Conservation (phyloP, 805 yeast species). For the Myxozyma neglecta region DNA sequence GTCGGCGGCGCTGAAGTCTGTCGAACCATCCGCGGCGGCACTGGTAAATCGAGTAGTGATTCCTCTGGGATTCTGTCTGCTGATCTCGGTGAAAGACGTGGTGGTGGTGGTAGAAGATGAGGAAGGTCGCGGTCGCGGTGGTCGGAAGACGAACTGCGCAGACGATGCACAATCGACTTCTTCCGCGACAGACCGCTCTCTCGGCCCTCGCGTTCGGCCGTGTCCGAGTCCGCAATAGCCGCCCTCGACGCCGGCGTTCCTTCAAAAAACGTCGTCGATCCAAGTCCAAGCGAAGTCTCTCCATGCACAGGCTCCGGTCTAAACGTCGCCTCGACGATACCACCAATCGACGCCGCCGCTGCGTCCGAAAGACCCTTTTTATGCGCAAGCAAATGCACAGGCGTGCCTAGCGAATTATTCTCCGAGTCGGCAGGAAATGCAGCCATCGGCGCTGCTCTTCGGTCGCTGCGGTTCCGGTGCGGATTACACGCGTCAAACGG, state of each 20-base stretch:
- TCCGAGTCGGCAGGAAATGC: conserved; percentile 98
- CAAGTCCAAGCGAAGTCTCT: conserved; percentile 79
- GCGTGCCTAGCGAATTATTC: conserved; percentile 74
- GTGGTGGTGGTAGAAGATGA: conserved; percentile 8
- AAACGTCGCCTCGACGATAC: conserved; percentile 60
- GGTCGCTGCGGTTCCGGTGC: conserved; percentile 74
- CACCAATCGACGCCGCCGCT: conserved; percentile 31
- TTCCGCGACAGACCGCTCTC: conserved; percentile 62
- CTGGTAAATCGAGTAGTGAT: not conserved
- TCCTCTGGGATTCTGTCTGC: conserved; percentile 5
- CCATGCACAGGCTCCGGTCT: conserved; percentile 82
- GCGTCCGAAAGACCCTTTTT: conserved; percentile 4
- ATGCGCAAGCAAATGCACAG: conserved; percentile 14
- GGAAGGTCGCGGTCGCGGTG: not conserved
- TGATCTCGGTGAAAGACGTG: conserved; percentile 19
- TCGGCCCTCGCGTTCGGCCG: conserved; percentile 17
- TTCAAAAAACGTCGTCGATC: conserved; percentile 87
- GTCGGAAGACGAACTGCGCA: conserved; percentile 40
- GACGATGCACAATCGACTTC: conserved; percentile 75
- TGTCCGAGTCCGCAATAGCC: conserved; percentile 29
- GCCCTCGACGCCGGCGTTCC: conserved; percentile 84
- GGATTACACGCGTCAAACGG: conserved; percentile 99
- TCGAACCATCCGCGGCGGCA: conserved; percentile 18
- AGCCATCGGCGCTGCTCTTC: conserved; percentile 87
- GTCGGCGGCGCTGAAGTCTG: conserved; percentile 29